A percentile compares a stretch with the other conserved stretches of the same genome.
These are phyloP conservation scores for Colletotrichum sp. DNA, from an alignment of 2,329 filamentous ascomycete species.

Conservation along the genomic window DNA sequence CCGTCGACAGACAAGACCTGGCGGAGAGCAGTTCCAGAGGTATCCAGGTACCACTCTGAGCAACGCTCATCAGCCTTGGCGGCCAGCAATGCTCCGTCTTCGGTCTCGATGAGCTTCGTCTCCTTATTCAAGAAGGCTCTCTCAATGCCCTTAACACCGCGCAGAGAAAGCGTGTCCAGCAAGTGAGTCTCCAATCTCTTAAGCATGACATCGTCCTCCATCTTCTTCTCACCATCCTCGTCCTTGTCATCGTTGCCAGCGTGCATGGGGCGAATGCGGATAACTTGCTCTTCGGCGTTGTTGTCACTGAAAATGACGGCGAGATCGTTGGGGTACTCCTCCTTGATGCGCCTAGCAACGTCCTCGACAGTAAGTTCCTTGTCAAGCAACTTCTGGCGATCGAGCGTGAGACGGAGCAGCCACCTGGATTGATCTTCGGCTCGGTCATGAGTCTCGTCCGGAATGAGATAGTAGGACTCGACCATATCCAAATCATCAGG, in stretches of 20 bases:
- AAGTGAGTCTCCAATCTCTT: conserved; percentile 92
- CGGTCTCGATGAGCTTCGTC: conserved; percentile 67
- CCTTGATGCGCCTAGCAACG: conserved; percentile 87
- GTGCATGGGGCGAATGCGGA: conserved; percentile 84
- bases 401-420: conserved; percentile 91
- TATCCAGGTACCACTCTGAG: conserved; percentile 96
- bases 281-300: conserved; percentile 93
- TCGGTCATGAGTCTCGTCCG: conserved; percentile 71
- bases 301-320: conserved; percentile 97
- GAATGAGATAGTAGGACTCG: conserved; percentile 94
- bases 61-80: conserved; percentile 77
- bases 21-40: conserved; percentile 85
- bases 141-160: conserved; percentile 87
- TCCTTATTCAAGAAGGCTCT: conserved; percentile 92
- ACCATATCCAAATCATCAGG: conserved; percentile 91
- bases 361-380: conserved; percentile 92
- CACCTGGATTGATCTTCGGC: conserved; percentile 86
- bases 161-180: conserved; percentile 87
- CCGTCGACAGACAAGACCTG: conserved; percentile 86
- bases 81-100: conserved; percentile 76
- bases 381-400: conserved; percentile 92
- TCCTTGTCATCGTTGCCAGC: conserved; percentile 74
- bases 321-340: conserved; percentile 83
- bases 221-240: conserved; percentile 64
- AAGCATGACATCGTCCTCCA: conserved; percentile 90